These are phyloP conservation scores for Infundibulicybe gibba DNA, from an alignment of 768 basidiomycete genomes.

Conservation along the genomic window DNA sequence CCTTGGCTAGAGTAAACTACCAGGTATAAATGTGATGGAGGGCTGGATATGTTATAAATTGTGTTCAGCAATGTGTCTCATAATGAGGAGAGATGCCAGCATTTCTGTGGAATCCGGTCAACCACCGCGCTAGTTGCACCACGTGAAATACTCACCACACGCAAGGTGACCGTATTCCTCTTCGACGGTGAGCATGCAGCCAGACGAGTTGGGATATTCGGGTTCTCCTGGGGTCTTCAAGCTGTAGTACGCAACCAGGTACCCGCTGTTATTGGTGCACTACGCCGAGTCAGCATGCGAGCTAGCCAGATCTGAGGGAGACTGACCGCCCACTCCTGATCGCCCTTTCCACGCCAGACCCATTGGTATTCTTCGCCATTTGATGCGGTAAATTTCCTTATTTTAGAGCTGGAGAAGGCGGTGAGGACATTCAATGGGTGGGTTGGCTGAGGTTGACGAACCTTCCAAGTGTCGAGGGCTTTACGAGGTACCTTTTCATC, in stretches of 20 bases:
- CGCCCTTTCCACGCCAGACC: slow-evolving; percentile 41
- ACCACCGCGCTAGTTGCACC: not conserved
- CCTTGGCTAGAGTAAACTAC: too few relatives aligned
- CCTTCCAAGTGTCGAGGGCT: slow-evolving; percentile 37
- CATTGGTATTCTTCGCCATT: slow-evolving; percentile 63
- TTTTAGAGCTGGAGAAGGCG: slow-evolving; percentile 27
- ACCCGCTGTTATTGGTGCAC: slow-evolving; percentile 52
- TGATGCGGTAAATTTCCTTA: slow-evolving; percentile 53
- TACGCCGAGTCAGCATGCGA: slow-evolving; percentile 17
- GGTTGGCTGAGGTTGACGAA: slow-evolving; percentile 17
- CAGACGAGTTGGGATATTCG: slow-evolving; percentile 49
- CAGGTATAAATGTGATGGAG: too few relatives aligned
- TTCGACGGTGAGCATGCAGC: slow-evolving; percentile 60
- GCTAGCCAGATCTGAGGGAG: not conserved
- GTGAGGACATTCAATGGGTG: slow-evolving; percentile 1
- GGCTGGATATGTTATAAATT: slow-evolving; percentile 19
- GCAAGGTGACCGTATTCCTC: slow-evolving; percentile 55
- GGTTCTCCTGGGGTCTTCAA: slow-evolving; percentile 54
- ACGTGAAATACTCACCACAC: slow-evolving; percentile 37
- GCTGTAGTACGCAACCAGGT: slow-evolving; percentile 58
- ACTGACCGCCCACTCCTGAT: slow-evolving; percentile 67
- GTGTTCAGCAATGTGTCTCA: slow-evolving; percentile 56
- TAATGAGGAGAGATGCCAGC: slow-evolving; percentile 57
- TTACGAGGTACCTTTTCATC: slow-evolving; percentile 54
- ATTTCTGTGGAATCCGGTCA: slow-evolving; percentile 38